Conservation (phyloP, 805 yeast genomes). For the Candida insectalens region DNA sequence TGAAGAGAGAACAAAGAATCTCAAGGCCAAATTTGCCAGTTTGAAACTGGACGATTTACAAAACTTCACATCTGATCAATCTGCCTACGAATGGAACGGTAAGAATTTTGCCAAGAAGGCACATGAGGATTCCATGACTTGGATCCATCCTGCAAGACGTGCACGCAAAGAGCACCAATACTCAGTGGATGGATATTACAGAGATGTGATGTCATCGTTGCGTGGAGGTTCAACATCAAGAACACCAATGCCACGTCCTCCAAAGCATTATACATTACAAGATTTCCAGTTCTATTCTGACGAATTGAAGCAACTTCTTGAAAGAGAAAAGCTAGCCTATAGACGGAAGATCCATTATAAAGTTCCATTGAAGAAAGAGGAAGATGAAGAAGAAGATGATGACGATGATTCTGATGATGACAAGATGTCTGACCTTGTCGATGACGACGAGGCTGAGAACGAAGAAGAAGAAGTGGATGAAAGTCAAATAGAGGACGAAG, state of each 20-base stretch:
- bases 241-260: constrained; percentile 37
- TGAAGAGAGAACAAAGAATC: constrained; percentile 65
- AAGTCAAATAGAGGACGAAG: constrained; percentile 5
- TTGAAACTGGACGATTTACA: constrained; percentile 91
- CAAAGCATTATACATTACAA: constrained; percentile 52
- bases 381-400: constrained; percentile 43
- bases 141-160: constrained; percentile 71
- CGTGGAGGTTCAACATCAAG: constrained; percentile 32
- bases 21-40: constrained; percentile 75
- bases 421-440: background rate
- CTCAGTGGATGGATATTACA: constrained; percentile 67
- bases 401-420: constrained; percentile 31
- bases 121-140: constrained; percentile 34
- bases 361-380: constrained; percentile 30
- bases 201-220: constrained; percentile 45
- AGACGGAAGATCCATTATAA: constrained; percentile 51
- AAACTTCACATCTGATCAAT: constrained; percentile 71
- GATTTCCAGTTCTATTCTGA: constrained; percentile 70
- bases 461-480: no score
- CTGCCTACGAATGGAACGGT: constrained; percentile 97
- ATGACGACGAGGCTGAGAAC: no score
- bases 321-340: constrained; percentile 55
- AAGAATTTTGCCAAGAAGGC: constrained; percentile 59
- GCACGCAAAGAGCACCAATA: constrained; percentile 74
- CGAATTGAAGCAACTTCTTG: constrained; percentile 41